These are phyloP conservation scores for Biscutella auriculata DNA, from an alignment of 441 rosid genomes.

Conservation along the genomic window DNA sequence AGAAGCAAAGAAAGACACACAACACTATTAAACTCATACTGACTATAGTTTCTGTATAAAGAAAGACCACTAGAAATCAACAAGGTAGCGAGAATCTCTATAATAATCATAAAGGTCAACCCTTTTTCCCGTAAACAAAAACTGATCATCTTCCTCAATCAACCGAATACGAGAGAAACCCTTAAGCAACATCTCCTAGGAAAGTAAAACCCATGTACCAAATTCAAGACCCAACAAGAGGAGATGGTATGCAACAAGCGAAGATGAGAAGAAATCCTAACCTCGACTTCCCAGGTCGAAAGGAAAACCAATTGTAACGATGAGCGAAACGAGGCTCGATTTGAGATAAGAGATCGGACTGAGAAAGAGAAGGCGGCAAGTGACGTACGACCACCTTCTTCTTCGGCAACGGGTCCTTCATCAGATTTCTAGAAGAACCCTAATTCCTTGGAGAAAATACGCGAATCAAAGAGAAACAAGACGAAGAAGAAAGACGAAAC, in stretches of 20 bases:
- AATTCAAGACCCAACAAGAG: not conserved
- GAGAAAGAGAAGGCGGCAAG: conserved; percentile 55
- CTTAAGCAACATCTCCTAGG: not conserved
- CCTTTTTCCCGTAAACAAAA: not conserved
- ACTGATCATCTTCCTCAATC: not conserved
- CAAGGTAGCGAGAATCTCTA: not conserved
- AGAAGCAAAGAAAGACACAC: not conserved
- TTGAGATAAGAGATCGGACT: conserved; percentile 38
- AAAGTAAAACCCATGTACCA: not conserved
- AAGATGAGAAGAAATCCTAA: conserved; percentile 11
- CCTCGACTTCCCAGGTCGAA: conserved; percentile 46
- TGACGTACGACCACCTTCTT: conserved; percentile 55
- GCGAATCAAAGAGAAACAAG: not conserved
- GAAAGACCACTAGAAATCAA: not conserved
- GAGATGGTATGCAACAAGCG: not conserved
- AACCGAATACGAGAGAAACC: not conserved
- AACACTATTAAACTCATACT: conserved; percentile 1
- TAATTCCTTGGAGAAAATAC: not conserved
- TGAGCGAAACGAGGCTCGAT: conserved; percentile 38
- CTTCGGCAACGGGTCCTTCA: conserved; percentile 37
- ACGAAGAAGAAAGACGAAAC: conserved; percentile 9
- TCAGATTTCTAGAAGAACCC: conserved; percentile 9
- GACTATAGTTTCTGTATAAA: not conserved
- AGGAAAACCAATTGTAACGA: conserved; percentile 43
- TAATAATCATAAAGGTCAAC: not conserved